Base-by-base conservation (phyloP, 129 eudicot genomes). In the Tanacetum coccineum region DNA sequence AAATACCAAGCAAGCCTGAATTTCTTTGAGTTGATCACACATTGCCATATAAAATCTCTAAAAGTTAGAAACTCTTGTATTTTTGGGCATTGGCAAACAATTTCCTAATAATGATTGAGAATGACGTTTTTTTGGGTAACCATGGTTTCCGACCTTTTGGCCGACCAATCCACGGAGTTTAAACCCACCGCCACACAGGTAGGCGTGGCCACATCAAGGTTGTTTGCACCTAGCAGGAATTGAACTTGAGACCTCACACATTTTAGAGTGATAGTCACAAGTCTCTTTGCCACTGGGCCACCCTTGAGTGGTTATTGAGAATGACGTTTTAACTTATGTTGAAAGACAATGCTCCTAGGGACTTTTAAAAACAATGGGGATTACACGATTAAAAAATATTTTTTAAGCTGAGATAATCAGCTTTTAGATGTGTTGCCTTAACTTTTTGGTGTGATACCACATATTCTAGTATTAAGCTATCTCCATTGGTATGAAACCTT, bases 281-380 rank as follows among this genome's bases (percentile, higher is more conserved):
- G n/a, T n/a, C n/a, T n/a, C n/a, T n/a, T n/a, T n/a, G n/a, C n/a
- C n/a, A n/a, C n/a, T n/a, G n/a, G n/a, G n/a, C n/a, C n/a, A n/a
- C n/a, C n/a, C n/a, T n/a, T n/a, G n/a, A n/a, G n/a, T n/a, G n/a
- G 2, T 22, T 22, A 55, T 2, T 21, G 11, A 8, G 32, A 21
- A 55, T 6, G 36, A n/a, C 54, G 17, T 49, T 49, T 13, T 49
- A 14, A 13, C n/a, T 49, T 55, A 13, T 4, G 61, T 11, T 21
- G 61, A 20, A 20, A 55, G 25, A 55, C 26, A 55, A 54, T 55
- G 25, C 61, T 55, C 14, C 61, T 21, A 19, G 42, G 61, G 61
- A 55, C 61, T 21, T 55, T 11, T 13, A 25, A 55, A 21, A 20
- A 54, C 4, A 28, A 8, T 14, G 4, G 7, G 15, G 61, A 20